phyloP scores from a whole-genome alignment of 495 filamentous ascomycete genomes.

The Jackrogersella minutella region DNA sequence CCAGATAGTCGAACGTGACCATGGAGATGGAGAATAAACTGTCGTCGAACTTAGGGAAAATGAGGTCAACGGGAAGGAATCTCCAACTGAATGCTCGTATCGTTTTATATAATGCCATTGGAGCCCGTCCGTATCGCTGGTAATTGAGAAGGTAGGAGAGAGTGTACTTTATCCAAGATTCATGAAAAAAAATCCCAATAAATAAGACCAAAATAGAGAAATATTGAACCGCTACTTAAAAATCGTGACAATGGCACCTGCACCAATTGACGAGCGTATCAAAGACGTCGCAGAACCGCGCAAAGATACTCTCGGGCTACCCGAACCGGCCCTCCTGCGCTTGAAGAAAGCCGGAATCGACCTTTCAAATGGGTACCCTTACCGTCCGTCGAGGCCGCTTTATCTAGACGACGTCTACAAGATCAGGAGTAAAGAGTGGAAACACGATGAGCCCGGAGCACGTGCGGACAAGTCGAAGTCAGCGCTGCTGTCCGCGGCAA shows the following conservation, averaged over 20 bases:
- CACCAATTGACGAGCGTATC: constrained; percentile 66
- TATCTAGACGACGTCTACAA: constrained; percentile 72
- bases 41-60: constrained; percentile 1
- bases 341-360: constrained; percentile 71
- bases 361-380: constrained; percentile 70
- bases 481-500: constrained; percentile 68
- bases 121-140: neutral
- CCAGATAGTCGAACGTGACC: neutral
- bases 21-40: constrained; percentile 9
- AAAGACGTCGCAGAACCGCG: constrained; percentile 65
- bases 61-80: constrained; percentile 17
- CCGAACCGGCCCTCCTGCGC: constrained; percentile 59
- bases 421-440: constrained; percentile 66
- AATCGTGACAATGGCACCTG: constrained; percentile 48
- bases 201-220: neutral
- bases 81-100: constrained; percentile 8
- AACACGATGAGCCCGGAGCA: constrained; percentile 66
- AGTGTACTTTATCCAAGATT: neutral
- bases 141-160: neutral
- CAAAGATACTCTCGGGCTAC: constrained; percentile 69
- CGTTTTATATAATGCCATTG: constrained; percentile 23
- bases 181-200: neutral
- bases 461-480: constrained; percentile 74
- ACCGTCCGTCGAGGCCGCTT: constrained; percentile 69
- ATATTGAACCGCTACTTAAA: neutral